Evolutionary conservation across 371 early-diverging fungal genomes (phyloP).

Genomic region (Actinomortierella ambigua): DNA sequence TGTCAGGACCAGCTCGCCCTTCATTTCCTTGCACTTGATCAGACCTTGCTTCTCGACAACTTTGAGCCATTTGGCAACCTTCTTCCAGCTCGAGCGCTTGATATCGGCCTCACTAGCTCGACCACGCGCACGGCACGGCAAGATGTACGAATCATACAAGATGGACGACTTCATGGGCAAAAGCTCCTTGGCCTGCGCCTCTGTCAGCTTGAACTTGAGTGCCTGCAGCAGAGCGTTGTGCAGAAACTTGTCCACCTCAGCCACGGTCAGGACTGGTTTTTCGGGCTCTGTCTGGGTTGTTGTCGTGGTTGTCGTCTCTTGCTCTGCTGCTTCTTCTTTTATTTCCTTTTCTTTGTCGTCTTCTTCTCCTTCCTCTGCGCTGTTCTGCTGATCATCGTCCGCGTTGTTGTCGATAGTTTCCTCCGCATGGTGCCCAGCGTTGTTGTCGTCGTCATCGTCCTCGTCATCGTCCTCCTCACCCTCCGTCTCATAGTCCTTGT

Average conservation of each 20-base stretch:
- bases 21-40: slow-evolving; percentile 70
- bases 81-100: slow-evolving; percentile 77
- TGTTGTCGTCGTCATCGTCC: slow-evolving; percentile 38
- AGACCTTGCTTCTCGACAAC: slow-evolving; percentile 69
- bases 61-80: slow-evolving; percentile 75
- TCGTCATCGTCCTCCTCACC: slow-evolving; percentile 14
- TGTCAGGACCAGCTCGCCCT: slow-evolving; percentile 64
- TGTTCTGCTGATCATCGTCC: background rate
- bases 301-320: background rate
- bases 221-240: slow-evolving; percentile 66
- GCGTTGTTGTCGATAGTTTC: slow-evolving; percentile 4
- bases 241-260: slow-evolving; percentile 65
- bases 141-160: slow-evolving; percentile 66
- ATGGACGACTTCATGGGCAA: slow-evolving; percentile 70
- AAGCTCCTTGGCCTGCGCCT: slow-evolving; percentile 48
- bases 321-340: background rate
- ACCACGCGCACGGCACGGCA: slow-evolving; percentile 63
- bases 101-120: slow-evolving; percentile 64
- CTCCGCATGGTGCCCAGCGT: background rate
- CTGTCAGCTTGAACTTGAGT: slow-evolving; percentile 64
- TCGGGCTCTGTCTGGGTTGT: background rate
- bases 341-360: slow-evolving; percentile 7
- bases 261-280: slow-evolving; percentile 19
- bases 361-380: slow-evolving; percentile 23
- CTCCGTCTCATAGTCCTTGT: slow-evolving; percentile 11